Conservation (phyloP, 768 basidiomycete species). For the Atractiella rhizophila region DNA sequence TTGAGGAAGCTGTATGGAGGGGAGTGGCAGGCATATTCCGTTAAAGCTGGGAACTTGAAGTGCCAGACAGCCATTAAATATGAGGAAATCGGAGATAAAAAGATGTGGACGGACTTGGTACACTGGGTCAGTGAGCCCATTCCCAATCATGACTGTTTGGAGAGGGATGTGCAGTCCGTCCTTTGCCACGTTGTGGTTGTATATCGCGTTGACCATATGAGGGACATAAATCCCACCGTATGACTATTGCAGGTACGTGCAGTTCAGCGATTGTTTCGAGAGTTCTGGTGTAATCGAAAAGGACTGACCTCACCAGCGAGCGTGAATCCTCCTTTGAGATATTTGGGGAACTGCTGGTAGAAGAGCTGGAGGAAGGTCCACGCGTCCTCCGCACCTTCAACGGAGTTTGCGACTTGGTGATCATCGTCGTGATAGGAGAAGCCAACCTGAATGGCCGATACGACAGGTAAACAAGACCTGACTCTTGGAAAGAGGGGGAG, state of each 20-base stretch:
- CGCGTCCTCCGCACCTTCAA: conserved; percentile 70
- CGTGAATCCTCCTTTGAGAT: conserved; percentile 43
- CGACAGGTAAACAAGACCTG: too few species aligned
- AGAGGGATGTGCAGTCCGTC: conserved; percentile 16
- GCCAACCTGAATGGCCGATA: too few species aligned
- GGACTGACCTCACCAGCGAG: conserved; percentile 25
- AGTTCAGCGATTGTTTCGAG: too few species aligned
- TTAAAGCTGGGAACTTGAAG: conserved; percentile 50
- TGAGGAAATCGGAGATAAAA: too few species aligned
- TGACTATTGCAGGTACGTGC: too few species aligned
- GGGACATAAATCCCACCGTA: too few species aligned
- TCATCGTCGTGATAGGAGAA: conserved; percentile 61
- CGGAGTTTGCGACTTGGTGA: conserved; percentile 49
- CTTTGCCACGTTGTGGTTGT: conserved; percentile 60
- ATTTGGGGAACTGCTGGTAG: conserved; percentile 48
- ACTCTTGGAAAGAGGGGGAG: too few species aligned
- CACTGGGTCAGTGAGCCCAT: conserved; percentile 30
- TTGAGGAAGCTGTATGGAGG: conserved; percentile 55
- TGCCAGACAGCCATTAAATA: too few species aligned
- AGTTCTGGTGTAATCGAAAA: too few species aligned
- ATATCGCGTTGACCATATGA: too few species aligned
- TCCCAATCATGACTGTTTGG: conserved; percentile 58
- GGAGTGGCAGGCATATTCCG: conserved; percentile 43
- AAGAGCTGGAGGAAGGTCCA: conserved; percentile 54
- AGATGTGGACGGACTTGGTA: too few species aligned